Evolutionary conservation across 768 basidiomycete species (phyloP).

Genomic region (Calocybe cyanea): DNA sequence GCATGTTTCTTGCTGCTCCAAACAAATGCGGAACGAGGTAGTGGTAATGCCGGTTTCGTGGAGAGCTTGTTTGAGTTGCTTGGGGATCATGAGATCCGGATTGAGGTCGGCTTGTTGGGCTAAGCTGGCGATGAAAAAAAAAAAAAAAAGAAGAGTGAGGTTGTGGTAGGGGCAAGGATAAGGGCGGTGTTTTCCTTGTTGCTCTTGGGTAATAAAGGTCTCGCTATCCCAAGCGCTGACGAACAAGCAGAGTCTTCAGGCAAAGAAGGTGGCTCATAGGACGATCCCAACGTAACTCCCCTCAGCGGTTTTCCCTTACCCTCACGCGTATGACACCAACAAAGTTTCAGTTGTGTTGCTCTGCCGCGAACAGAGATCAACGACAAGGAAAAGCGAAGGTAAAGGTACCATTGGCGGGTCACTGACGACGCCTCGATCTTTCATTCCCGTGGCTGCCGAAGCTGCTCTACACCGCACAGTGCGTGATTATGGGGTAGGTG

Average conservation of each 20-base stretch:
- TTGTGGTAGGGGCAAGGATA: no score
- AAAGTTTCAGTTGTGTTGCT: constrained; percentile 2
- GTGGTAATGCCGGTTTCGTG: constrained; percentile 47
- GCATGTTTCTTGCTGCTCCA: constrained; percentile 49
- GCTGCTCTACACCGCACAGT: no score
- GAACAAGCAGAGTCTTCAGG: no score
- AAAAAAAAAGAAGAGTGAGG: no score
- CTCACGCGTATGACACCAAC: no score
- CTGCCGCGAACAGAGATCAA: constrained; percentile 7
- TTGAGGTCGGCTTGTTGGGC: constrained; percentile 25
- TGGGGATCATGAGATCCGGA: constrained; percentile 34
- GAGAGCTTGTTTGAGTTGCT: constrained; percentile 53
- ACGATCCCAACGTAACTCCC: constrained; percentile 31
- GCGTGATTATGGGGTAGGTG: constrained; percentile 25
- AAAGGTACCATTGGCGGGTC: constrained; percentile 41
- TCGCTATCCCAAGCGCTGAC: no score
- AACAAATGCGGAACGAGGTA: constrained; percentile 50
- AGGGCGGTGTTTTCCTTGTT: no score
- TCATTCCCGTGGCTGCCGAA: no score
- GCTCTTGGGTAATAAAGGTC: constrained; percentile 9
- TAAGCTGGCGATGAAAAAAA: no score
- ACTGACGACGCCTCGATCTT: constrained; percentile 18
- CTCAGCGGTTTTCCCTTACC: no score
- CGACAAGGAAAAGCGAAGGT: constrained; percentile 41
- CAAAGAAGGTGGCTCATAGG: no score